Evolutionary conservation across 257 asterid genomes (phyloP), one percentile per base, ranked within the genome.

Genomic region (Verbascum thapsus): DNA sequence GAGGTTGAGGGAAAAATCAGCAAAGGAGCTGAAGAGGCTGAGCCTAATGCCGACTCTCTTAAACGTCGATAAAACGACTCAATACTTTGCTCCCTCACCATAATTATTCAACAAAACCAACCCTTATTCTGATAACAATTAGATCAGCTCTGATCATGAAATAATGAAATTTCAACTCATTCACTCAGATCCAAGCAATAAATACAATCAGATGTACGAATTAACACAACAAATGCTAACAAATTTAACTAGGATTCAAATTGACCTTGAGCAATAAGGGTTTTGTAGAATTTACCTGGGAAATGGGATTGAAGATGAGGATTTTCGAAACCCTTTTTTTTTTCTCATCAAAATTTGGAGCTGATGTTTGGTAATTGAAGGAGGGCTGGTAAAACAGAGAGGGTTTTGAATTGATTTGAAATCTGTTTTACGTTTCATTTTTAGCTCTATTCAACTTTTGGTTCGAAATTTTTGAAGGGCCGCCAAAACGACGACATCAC

Each of bases 1-100:
- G 98, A 94, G 17, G 95, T 84, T 5, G 99, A 94, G 23, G 99
- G 97, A 51, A 94, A 94, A 67, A 94, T 88, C 17, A 94, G 69
- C 74, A 88, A 67, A 19, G 99, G 96, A 20, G 84, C 71, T 16
- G 81, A 71, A 6, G 88, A 64, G 69, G 95, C 74, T 39, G 97
- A 89, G 32, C 84, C 81, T 26, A 78, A 39, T 8, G 95, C 97
- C 1, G 97, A 89, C 61, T 76, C 76, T 17, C 84, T 83, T 19
- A 94, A 68, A 53, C 85, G 81, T 3, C 72, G 12, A 62, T 94
- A 94, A 59, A 94, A 94, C 13, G 90, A 81, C 48, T 79, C 91
- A 43, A 85, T 69, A 53, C 82, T 85, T 49, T 76, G 84, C 88
- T 94, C 95, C 65, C 99, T 80, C 57, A 90, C 97, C 97, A 90